phyloP scores from a whole-genome alignment of 345 rosid genomes.

The Acer campestre region DNA sequence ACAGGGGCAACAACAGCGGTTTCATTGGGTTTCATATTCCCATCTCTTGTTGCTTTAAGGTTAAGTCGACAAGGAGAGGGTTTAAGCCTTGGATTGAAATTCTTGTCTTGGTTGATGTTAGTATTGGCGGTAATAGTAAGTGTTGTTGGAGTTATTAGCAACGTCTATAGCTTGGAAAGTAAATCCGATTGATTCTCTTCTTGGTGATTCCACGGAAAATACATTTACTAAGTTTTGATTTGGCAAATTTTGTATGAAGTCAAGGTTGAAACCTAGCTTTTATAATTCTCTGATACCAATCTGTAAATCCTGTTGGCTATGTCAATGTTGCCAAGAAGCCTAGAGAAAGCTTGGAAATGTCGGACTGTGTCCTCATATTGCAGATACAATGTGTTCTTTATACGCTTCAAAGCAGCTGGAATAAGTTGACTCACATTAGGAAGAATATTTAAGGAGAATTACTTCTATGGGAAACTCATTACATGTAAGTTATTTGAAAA shows the following conservation, averaged over 20 bases:
- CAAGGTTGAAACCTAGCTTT: background rate
- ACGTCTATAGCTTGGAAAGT: conserved; percentile 62
- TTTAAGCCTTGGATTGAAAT: conserved; percentile 50
- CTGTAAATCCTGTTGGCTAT: background rate
- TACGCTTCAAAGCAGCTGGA: conserved; percentile 10
- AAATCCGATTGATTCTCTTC: conserved; percentile 36
- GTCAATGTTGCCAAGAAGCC: background rate
- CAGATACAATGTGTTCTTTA: background rate
- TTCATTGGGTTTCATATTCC: conserved; percentile 90
- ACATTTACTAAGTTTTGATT: background rate
- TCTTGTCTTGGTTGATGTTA: conserved; percentile 72
- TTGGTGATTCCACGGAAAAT: background rate
- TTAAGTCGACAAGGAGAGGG: conserved; percentile 52
- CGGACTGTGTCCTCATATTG: background rate
- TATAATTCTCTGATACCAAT: background rate
- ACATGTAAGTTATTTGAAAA: conserved; percentile 14
- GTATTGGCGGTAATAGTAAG: conserved; percentile 70
- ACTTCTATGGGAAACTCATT: background rate
- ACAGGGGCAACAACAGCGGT: conserved; percentile 99
- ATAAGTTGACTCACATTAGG: background rate
- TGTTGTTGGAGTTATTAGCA: conserved; percentile 72
- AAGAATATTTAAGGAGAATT: conserved; percentile 12
- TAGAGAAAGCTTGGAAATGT: conserved; percentile 4
- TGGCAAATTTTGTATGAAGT: conserved; percentile 5
- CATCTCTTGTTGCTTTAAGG: conserved; percentile 75